Evolutionary conservation across 1,139 yeast species (phyloP).

Genomic region (Scheffersomyces titani): DNA sequence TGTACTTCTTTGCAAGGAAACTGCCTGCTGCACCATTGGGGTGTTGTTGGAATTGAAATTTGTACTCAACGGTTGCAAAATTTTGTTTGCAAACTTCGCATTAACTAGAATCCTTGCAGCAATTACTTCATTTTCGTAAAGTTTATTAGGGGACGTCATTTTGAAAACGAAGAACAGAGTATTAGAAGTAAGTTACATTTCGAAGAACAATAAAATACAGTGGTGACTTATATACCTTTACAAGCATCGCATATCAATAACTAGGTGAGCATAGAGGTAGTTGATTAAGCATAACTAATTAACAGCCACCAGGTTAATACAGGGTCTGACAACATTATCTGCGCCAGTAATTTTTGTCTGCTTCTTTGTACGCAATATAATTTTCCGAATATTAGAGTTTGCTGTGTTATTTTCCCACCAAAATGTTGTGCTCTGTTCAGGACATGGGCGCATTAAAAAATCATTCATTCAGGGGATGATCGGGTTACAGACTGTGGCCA

Average conservation of each 20-base stretch:
- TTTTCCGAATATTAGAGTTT: not conserved
- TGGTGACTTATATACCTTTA: not conserved
- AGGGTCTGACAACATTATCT: not conserved
- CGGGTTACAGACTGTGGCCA: too few relatives aligned
- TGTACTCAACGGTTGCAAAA: not conserved
- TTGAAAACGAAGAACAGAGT: not conserved
- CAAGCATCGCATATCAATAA: not conserved
- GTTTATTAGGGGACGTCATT: not conserved
- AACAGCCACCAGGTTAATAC: not conserved
- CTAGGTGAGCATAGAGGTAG: not conserved
- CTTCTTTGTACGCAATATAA: not conserved
- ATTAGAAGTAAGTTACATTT: not conserved
- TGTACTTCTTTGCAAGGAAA: not conserved
- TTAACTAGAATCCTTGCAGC: not conserved
- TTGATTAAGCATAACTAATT: not conserved
- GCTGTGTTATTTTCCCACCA: not conserved
- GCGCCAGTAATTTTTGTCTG: not conserved
- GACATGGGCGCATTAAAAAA: not conserved
- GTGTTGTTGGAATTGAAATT: not conserved
- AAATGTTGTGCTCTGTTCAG: not conserved
- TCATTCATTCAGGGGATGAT: not conserved
- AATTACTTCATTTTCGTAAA: not conserved
- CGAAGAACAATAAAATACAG: not conserved
- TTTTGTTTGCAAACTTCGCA: not conserved
- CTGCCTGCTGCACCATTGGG: not conserved